These are phyloP conservation scores for Vigna trinervia DNA, from an alignment of 306 rosid genomes.

Conservation along the genomic window DNA sequence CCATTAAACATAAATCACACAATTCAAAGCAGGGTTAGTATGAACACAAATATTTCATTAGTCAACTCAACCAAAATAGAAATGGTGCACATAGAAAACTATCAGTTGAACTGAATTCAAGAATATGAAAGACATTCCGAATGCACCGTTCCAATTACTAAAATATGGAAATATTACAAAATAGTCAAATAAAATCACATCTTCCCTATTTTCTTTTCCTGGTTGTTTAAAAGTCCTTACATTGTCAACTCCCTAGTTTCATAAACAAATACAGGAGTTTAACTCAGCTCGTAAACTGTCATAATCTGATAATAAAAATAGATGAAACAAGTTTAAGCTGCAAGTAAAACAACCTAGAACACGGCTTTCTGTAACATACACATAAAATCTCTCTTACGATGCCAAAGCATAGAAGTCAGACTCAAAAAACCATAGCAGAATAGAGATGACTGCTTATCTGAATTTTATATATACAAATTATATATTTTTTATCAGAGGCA, in stretches of 20 bases:
- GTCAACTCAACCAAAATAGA: constrained; percentile 3
- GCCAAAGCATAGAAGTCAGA: background rate
- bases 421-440: background rate
- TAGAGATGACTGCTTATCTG: background rate
- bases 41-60: background rate
- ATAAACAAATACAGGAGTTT: background rate
- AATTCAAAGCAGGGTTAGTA: constrained; percentile 33
- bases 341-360: constrained; percentile 1
- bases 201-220: background rate
- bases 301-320: background rate
- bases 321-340: background rate
- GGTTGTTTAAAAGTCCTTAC: constrained; percentile 1
- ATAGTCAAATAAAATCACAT: background rate
- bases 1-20: constrained; percentile 16
- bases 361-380: constrained; percentile 4
- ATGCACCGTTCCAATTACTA: constrained; percentile 7
- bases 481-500: background rate
- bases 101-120: constrained; percentile 1
- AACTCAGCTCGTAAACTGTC: background rate
- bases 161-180: constrained; percentile 30
- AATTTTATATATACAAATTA: background rate
- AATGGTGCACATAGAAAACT: background rate
- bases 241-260: background rate
- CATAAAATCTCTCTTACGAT: background rate
- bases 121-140: constrained; percentile 7